phyloP scores from a whole-genome alignment of 345 rosid genomes.

The Sapria himalayana region DNA sequence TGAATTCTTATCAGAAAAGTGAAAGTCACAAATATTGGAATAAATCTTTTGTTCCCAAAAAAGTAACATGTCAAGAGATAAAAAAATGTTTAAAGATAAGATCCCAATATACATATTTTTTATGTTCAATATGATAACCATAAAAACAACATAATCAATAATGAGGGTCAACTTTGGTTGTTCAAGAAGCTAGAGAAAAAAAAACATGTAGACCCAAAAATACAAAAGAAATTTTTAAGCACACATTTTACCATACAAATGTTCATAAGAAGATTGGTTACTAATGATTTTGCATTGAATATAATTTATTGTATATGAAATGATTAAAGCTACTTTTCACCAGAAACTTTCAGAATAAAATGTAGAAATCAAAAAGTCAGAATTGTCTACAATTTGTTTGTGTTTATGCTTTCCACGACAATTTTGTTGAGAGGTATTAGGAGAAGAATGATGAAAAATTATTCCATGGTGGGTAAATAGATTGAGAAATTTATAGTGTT shows the following conservation, averaged over 20 bases:
- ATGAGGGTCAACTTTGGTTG: neutral
- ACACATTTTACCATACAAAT: neutral
- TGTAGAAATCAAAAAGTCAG: too few species aligned
- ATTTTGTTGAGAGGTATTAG: too few species aligned
- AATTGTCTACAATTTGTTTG: too few species aligned
- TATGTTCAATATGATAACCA: neutral
- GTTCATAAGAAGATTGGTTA: neutral
- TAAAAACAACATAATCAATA: neutral
- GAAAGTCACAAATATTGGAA: neutral
- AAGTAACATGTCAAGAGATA: neutral
- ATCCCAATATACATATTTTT: neutral
- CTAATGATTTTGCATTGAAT: neutral
- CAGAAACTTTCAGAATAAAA: too few species aligned
- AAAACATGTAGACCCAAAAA: neutral
- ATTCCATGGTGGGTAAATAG: too few species aligned
- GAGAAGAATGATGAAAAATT: too few species aligned
- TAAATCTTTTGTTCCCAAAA: conserved; percentile 1
- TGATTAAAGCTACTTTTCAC: neutral
- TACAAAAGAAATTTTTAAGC: too few species aligned
- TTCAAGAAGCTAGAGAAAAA: neutral
- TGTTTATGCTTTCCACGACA: too few species aligned
- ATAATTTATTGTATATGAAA: neutral
- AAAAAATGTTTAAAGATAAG: neutral
- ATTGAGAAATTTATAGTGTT: too few species aligned
- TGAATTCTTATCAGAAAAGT: neutral